Conservation (phyloP, 2,329 filamentous ascomycete genomes). For the Penicillium sp. region DNA sequence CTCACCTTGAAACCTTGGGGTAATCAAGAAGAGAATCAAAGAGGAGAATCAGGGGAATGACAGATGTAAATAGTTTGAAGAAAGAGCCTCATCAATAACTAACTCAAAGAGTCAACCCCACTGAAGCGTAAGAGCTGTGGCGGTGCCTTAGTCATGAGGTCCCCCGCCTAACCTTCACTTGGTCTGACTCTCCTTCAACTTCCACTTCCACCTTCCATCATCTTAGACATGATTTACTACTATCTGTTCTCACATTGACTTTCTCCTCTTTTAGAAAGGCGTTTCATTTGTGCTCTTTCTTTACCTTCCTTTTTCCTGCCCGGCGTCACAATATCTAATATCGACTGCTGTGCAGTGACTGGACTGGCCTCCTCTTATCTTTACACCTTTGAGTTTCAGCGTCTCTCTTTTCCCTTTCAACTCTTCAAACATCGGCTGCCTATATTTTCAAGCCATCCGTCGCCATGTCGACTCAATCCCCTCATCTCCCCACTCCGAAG, state of each 20-base stretch:
- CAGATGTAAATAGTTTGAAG: background rate
- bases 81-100: background rate
- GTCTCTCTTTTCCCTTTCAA: constrained; percentile 18
- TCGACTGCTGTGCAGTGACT: constrained; percentile 33
- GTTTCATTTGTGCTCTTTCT: constrained; percentile 6
- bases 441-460: constrained; percentile 44
- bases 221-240: constrained; percentile 10
- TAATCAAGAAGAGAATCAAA: background rate
- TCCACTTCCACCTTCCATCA: background rate
- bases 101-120: background rate
- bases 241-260: constrained; percentile 5
- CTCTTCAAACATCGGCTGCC: constrained; percentile 34
- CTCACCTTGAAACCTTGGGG: background rate
- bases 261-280: constrained; percentile 3
- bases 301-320: constrained; percentile 12
- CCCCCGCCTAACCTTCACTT: background rate
- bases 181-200: background rate
- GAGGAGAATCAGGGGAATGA: background rate
- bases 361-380: constrained; percentile 20
- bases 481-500: constrained; percentile 38
- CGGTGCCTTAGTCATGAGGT: background rate
- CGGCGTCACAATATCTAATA: constrained; percentile 27
- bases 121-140: background rate
- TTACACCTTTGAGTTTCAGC: constrained; percentile 19
- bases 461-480: constrained; percentile 44